Evolutionary conservation across 805 yeast genomes (phyloP).

Genomic region (Spathaspora gorwiae): DNA sequence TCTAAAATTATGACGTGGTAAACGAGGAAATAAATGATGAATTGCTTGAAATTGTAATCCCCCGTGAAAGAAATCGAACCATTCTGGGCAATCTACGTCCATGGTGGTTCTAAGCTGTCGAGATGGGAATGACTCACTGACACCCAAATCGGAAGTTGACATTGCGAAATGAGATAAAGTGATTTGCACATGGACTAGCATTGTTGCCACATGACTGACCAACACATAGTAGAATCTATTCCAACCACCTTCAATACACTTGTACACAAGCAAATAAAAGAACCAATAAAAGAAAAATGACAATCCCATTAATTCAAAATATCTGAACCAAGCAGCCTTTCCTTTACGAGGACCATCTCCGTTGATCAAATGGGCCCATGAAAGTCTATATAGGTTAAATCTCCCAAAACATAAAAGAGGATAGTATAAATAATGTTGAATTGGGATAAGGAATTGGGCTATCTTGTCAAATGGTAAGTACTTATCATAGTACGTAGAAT

Average conservation of each 20-base stretch:
- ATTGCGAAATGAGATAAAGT: conserved; percentile 88
- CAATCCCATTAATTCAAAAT: conserved; percentile 69
- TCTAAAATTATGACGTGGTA: conserved; percentile 85
- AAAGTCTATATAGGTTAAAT: conserved; percentile 75
- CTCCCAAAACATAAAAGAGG: conserved; percentile 80
- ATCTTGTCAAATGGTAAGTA: conserved; percentile 61
- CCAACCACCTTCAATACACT: conserved; percentile 48
- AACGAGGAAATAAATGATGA: conserved; percentile 83
- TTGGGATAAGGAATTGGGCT: conserved; percentile 53
- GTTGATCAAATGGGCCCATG: conserved; percentile 70
- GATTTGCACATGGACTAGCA: conserved; percentile 93
- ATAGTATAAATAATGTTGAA: conserved; percentile 70
- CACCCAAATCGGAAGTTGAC: conserved; percentile 85
- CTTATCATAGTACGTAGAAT: conserved; percentile 76
- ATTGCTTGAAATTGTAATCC: conserved; percentile 90
- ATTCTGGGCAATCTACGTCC: conserved; percentile 92
- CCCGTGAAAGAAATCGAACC: conserved; percentile 90
- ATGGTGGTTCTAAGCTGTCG: conserved; percentile 85
- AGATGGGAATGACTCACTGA: conserved; percentile 71
- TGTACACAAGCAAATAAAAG: conserved; percentile 57
- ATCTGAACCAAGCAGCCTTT: conserved; percentile 81
- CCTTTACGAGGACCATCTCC: conserved; percentile 81
- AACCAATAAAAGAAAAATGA: conserved; percentile 75
- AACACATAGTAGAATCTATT: conserved; percentile 57
- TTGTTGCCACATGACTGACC: conserved; percentile 75